Evolutionary conservation across 2,329 filamentous ascomycete species (phyloP), one percentile per base, ranked within the genome.

Genomic region (Chaetomiaceae sp.): DNA sequence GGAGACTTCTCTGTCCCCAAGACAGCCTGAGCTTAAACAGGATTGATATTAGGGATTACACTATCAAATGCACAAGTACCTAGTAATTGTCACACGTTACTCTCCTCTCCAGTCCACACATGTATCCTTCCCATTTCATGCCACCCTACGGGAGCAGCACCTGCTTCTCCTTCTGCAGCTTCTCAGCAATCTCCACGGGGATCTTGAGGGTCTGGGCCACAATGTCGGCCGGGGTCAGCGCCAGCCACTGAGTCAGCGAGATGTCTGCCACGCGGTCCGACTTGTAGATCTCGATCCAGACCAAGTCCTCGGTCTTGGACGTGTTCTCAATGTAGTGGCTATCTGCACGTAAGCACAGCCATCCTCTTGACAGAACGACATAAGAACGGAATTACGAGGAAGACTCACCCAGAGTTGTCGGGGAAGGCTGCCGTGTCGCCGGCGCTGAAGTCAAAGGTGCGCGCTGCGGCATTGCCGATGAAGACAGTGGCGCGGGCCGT

Each of bases 251-350:
- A 0, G 80, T 82, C 39, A 88, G 66, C 0, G 80, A 77, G 57
- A 88, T 84, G 63, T 88, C 85, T 0, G 79, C 81, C 1, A 88
- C 82, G 2, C 79, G 76, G 57, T 87, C 82, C 38, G 78, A 80
- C 70, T 85, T 86, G 73, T 85, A 88, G 17, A 88, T 78, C 65
- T 88, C 85, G 27, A 88, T 79, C 79, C 81, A 87, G 4, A 84
- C 74, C 3, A 88, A 72, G 46, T 84, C 81, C 56, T 87, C 81
- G 0, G 76, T 80, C 1, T 81, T 72, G 11, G 38, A 43, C 0
- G 78, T 83, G 65, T 88, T 88, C 60, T 87, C 83, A 53, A 88
- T 83, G 61, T 87, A 88, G 61, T 88, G 85, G 6, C 20, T 44
- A n/a, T n/a, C n/a, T n/a, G n/a, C n/a, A n/a, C n/a, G n/a, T n/a